Evolutionary conservation across 352 stramenopile species (phyloP).

Genomic region (Globisporangium camurandrum): DNA sequence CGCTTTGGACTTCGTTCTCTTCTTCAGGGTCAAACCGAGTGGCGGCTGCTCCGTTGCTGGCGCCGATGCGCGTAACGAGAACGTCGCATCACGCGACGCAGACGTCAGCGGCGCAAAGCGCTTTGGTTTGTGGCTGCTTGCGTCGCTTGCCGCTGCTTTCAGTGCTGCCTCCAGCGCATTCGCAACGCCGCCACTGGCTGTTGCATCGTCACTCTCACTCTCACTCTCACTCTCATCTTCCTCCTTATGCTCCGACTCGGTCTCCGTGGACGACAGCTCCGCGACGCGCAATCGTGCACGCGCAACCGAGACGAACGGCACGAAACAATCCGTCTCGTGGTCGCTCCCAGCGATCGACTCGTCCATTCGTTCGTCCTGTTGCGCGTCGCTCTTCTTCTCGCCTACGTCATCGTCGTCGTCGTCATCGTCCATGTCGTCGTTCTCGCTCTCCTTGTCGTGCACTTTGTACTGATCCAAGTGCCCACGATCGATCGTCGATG

Average conservation of each 20-base stretch:
- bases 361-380: background rate
- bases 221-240: slow-evolving; percentile 28
- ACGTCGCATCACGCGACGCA: too few species aligned
- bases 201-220: slow-evolving; percentile 15
- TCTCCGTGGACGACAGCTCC: slow-evolving; percentile 13
- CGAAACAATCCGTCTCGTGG: background rate
- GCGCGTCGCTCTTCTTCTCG: background rate
- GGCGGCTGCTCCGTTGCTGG: slow-evolving; percentile 5
- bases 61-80: slow-evolving; percentile 6
- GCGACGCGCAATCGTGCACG: slow-evolving; percentile 1
- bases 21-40: too few species aligned
- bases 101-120: too few species aligned
- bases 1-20: too few species aligned
- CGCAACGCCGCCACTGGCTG: background rate
- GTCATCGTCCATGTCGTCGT: slow-evolving; percentile 9
- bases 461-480: slow-evolving; percentile 39
- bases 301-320: background rate
- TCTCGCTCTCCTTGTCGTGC: slow-evolving; percentile 14
- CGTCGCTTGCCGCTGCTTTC: slow-evolving; percentile 18
- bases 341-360: background rate
- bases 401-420: slow-evolving; percentile 1
- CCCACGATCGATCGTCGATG: slow-evolving; percentile 43
- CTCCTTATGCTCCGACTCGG: too few species aligned
- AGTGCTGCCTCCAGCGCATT: slow-evolving; percentile 61
- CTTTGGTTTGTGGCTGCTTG: too few species aligned